phyloP scores from a whole-genome alignment of 1,284 basidiomycete species.

The Gomphus bonarii region DNA sequence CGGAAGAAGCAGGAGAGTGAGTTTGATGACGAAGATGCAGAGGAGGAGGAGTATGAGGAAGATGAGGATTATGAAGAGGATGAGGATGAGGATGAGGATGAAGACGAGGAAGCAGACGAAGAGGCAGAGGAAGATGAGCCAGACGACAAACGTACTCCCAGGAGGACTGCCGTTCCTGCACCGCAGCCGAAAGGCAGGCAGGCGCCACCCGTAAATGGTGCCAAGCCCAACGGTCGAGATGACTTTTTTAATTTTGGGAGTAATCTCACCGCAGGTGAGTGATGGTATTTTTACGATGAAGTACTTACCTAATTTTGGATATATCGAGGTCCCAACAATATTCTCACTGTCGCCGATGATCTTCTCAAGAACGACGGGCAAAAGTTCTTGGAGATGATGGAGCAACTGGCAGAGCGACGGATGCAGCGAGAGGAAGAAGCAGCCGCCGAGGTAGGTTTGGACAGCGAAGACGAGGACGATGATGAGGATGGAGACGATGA shows the following conservation, averaged over 20 bases:
- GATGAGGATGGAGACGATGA: slow-evolving; percentile 40
- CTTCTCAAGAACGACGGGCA: slow-evolving; percentile 96
- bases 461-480: slow-evolving; percentile 42
- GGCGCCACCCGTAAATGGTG: slow-evolving; percentile 24
- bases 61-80: slow-evolving; percentile 55
- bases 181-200: slow-evolving; percentile 21
- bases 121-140: slow-evolving; percentile 15
- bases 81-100: slow-evolving; percentile 54
- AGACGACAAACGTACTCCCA: slow-evolving; percentile 20
- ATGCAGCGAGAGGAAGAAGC: slow-evolving; percentile 92
- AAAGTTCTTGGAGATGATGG: slow-evolving; percentile 99
- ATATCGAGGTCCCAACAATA: slow-evolving; percentile 61
- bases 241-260: slow-evolving; percentile 74
- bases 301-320: slow-evolving; percentile 9
- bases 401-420: slow-evolving; percentile 90
- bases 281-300: slow-evolving; percentile 9
- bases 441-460: slow-evolving; percentile 57
- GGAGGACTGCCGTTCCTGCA: slow-evolving; percentile 1
- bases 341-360: slow-evolving; percentile 98
- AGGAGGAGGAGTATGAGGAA: slow-evolving; percentile 57
- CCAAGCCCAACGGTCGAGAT: slow-evolving; percentile 33
- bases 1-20: slow-evolving; percentile 42
- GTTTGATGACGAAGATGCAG: slow-evolving; percentile 54
- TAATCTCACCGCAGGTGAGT: slow-evolving; percentile 73
- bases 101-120: slow-evolving; percentile 45